Base-by-base conservation (phyloP, 2,329 filamentous ascomycete genomes). In the Chrysoporthe cubensis region DNA sequence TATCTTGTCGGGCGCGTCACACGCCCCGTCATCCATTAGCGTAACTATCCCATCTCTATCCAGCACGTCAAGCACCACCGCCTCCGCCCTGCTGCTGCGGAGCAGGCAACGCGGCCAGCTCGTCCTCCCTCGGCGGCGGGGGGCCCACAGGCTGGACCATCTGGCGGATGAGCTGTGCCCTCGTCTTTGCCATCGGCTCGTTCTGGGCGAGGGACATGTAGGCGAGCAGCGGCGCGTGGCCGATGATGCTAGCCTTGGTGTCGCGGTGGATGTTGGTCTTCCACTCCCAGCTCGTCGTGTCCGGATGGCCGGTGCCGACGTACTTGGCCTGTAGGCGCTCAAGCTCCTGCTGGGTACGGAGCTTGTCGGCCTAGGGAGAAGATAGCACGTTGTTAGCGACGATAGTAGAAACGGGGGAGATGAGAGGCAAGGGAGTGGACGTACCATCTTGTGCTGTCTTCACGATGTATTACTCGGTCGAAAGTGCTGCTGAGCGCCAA, bases 271-370 rank as follows among this genome's bases (percentile, higher is more conserved):
- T 95, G 82, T 98, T 99, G 69, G 92, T 94, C 62, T 91, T 91
- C 94, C 94, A 99, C 82, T 99, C 96, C 89, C 96, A 96, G 79
- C 93, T 96, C 37, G 94, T 97, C 16, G 95, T 98, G 82, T 99
- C 96, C 56, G 95, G 93, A 80, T 97, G 94, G 34, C 96, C 96
- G 4, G 96, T 98, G 73, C 96, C 96, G 75, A 99, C 87, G 83
- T 96, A 97, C 76, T 96, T 96, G 76, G 94, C 91, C 81, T 99
- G 96, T 21, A 98, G 91, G 72, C 94, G 91, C 81, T 99, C 96
- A 77, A 99, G 94, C 80, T 99, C 96, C 81, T 99, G 96, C 75
- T 97, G 93, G 11, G 93, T 96, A 78, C 96, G 94, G 72, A 99
- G 91, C 83, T 99, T 99, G 84, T 99, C 96, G 80, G 96, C 96